phyloP scores from a whole-genome alignment of 345 rosid genomes.

The Eucalyptus marginata region DNA sequence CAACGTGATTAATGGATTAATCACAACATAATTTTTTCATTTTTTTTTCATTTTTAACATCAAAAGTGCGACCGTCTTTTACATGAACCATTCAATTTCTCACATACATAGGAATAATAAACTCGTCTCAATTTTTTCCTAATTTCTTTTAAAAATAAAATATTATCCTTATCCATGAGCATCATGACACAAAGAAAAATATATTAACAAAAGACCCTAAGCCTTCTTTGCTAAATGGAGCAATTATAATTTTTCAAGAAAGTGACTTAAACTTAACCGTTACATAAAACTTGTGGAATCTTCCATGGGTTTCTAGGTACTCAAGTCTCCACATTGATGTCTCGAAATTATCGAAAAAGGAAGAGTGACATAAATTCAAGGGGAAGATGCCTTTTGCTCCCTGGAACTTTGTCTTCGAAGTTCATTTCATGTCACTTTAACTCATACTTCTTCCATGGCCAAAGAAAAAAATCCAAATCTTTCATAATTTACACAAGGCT shows the following conservation, averaged over 20 bases:
- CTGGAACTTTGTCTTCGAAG: accelerated
- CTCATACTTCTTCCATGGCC: background rate
- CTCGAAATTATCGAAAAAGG: background rate
- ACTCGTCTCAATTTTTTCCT: accelerated
- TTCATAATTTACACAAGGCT: accelerated
- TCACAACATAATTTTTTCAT: background rate
- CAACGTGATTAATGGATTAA: background rate
- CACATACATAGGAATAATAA: background rate
- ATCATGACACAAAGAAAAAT: background rate
- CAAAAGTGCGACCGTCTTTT: accelerated
- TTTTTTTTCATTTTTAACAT: background rate
- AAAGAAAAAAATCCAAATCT: background rate
- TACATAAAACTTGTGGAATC: accelerated
- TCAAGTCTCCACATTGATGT: background rate
- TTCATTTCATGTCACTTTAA: background rate
- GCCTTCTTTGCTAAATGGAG: too few relatives aligned
- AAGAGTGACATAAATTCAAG: background rate
- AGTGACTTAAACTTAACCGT: background rate
- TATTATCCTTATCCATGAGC: accelerated
- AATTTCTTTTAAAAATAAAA: background rate
- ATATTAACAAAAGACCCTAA: background rate
- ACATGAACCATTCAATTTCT: background rate
- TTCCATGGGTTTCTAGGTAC: background rate
- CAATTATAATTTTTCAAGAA: accelerated
- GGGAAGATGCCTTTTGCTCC: background rate